A percentile compares a stretch with the other conserved stretches of the same genome.
phyloP scores from a whole-genome alignment of 2,329 filamentous ascomycete genomes.

The Ophiobolus disseminans region DNA sequence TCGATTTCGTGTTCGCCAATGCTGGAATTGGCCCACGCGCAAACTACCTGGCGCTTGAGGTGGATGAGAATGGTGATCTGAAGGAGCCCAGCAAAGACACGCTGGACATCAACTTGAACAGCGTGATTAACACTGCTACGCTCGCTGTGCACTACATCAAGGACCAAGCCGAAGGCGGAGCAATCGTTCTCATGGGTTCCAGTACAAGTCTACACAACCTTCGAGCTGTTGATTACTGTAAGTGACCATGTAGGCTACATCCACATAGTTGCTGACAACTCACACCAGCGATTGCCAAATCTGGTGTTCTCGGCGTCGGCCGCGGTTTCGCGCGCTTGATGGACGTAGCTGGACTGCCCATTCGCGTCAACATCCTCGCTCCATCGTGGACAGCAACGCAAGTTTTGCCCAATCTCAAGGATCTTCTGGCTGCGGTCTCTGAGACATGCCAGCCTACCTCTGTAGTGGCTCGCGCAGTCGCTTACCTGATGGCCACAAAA shows the following conservation, averaged over 20 bases:
- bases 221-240: slow-evolving; percentile 60
- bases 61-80: slow-evolving; percentile 59
- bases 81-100: slow-evolving; percentile 53
- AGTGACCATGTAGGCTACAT: slow-evolving; percentile 18
- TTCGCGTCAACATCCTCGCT: slow-evolving; percentile 64
- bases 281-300: slow-evolving; percentile 58
- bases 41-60: slow-evolving; percentile 56
- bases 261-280: slow-evolving; percentile 3
- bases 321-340: slow-evolving; percentile 56
- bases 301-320: slow-evolving; percentile 62
- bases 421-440: slow-evolving; percentile 47
- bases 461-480: slow-evolving; percentile 59
- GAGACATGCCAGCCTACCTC: slow-evolving; percentile 52
- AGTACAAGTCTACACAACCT: slow-evolving; percentile 60
- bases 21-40: slow-evolving; percentile 60
- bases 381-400: slow-evolving; percentile 63
- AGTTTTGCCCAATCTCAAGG: slow-evolving; percentile 56
- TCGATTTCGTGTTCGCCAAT: slow-evolving; percentile 62
- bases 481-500: slow-evolving; percentile 58
- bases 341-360: slow-evolving; percentile 48
- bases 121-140: slow-evolving; percentile 58
- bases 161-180: slow-evolving; percentile 56
- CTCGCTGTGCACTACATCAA: slow-evolving; percentile 61
- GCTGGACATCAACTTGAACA: slow-evolving; percentile 61
- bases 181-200: slow-evolving; percentile 63